Evolutionary conservation across 768 basidiomycete genomes (phyloP), one percentile per base, ranked within the genome.

Genomic region (Trametes coccinea): DNA sequence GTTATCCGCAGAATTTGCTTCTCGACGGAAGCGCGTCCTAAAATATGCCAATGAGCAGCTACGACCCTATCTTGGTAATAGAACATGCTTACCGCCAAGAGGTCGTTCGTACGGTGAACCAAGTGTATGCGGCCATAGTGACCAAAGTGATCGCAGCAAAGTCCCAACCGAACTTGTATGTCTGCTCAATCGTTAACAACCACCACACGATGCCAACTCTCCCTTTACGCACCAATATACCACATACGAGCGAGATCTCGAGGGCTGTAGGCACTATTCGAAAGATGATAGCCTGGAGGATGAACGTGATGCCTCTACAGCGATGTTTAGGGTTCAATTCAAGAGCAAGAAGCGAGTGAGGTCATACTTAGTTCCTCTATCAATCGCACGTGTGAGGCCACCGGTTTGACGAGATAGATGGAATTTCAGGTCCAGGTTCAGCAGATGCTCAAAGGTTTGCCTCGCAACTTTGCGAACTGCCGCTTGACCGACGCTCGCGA

Each of bases 111-210:
- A 99, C 87, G 1, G 97, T 99, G 72, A 96, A 99, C 95, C 95
- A 98, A 0, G 94, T 92, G 72, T 99, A 99, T 3, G 90, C 85
- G 2, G 82, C 90, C 81, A 99, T 86, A 0, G 96, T 92, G 1
- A 83, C 74, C 1, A 85, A 81, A 0, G 95, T 98, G 47, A 98
- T 86, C 2, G 90, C 93, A 4, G 97, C 96, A 74, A 95, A 99
- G 72, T 97, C 89, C 89, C 90, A 94, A 8, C 97, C 97, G 69
- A 97, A 99, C 71, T 98, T 96, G 70, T 92, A 98, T 2, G 93
- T 95, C 95, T 97, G 59, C 22, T 14, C 33, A 53, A 1, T 7
- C 30, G 16, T 48, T 5, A 16, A 33, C 8, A 6, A 27, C n/a
- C 4, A 14, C 9, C 2, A 9, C 3, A 59, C 22, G 22, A 22